Percentiles rank a stretch among this genome's conserved stretches.
phyloP scores from a whole-genome alignment of 805 yeast genomes.

The Ogataea paradorogensis region DNA sequence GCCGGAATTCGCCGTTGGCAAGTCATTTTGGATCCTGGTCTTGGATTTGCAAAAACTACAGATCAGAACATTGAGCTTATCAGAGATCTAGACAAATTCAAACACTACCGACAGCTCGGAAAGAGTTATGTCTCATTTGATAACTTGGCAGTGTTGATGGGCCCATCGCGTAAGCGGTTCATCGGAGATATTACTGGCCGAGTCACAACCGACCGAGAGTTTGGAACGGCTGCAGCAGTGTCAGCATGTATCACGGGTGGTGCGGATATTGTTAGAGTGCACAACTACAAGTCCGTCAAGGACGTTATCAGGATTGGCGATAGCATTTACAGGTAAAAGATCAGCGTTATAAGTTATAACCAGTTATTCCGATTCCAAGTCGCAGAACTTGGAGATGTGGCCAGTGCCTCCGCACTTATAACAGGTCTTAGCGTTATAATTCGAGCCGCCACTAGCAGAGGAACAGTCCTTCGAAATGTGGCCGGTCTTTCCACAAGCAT shows the following conservation, averaged over 20 bases:
- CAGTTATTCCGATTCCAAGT: conserved; percentile 12
- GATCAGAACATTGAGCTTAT: conserved; percentile 67
- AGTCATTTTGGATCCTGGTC: conserved; percentile 87
- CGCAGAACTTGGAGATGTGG: conserved; percentile 83
- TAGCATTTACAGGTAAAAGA: conserved; percentile 52
- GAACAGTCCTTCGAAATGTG: conserved; percentile 86
- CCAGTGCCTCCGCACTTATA: conserved; percentile 78
- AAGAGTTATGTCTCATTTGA: conserved; percentile 41
- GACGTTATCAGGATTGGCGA: conserved; percentile 65
- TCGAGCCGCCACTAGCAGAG: conserved; percentile 49
- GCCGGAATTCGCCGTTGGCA: conserved; percentile 86
- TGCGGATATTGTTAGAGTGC: conserved; percentile 83
- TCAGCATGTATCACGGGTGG: conserved; percentile 65
- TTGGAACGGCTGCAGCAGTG: conserved; percentile 75
- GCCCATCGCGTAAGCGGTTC: conserved; percentile 86
- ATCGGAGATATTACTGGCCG: conserved; percentile 72
- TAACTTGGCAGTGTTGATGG: conserved; percentile 69
- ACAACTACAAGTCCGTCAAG: conserved; percentile 62
- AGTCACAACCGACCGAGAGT: conserved; percentile 58
- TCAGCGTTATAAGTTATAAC: conserved; percentile 7
- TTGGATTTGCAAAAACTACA: conserved; percentile 91
- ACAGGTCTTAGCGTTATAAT: conserved; percentile 53
- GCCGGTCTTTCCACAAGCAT: conserved; percentile 88
- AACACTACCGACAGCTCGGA: conserved; percentile 39
- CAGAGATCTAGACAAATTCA: conserved; percentile 44